Percentiles rank a stretch among this genome's conserved stretches.
These are phyloP conservation scores for Piper betle DNA, from an alignment of 164 flowering plant species.

Conservation along the genomic window DNA sequence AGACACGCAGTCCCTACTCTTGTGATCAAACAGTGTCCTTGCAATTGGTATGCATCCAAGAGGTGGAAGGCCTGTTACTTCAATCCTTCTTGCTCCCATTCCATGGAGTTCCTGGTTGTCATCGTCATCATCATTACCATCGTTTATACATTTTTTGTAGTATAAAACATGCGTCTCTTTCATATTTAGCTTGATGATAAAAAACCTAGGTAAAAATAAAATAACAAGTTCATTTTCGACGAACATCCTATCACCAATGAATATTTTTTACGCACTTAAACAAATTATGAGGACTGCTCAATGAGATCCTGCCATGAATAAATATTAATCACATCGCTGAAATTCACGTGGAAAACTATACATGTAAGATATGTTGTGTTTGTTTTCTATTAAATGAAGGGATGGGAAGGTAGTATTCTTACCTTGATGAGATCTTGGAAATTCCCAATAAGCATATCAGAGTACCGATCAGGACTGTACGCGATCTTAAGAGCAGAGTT, in stretches of 20 bases:
- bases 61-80: constrained; percentile 79
- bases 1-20: constrained; percentile 42
- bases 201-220: too few relatives aligned
- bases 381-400: not conserved
- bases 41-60: constrained; percentile 74
- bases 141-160: too few relatives aligned
- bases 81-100: constrained; percentile 72
- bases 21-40: constrained; percentile 54
- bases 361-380: not conserved
- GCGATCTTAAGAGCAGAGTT: constrained; percentile 62
- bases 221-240: too few relatives aligned
- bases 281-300: too few relatives aligned
- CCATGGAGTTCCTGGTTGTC: constrained; percentile 40
- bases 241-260: not conserved
- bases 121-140: not conserved
- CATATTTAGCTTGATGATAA: too few relatives aligned
- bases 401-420: not conserved
- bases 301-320: too few relatives aligned
- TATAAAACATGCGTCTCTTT: too few relatives aligned
- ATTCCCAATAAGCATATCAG: constrained; percentile 30
- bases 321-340: too few relatives aligned
- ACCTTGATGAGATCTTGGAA: constrained; percentile 65
- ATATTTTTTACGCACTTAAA: too few relatives aligned
- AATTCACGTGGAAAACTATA: not conserved
- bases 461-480: constrained; percentile 60